Evolutionary conservation across 148 eudicot species (phyloP).

Genomic region (Vaccinium darrowii): DNA sequence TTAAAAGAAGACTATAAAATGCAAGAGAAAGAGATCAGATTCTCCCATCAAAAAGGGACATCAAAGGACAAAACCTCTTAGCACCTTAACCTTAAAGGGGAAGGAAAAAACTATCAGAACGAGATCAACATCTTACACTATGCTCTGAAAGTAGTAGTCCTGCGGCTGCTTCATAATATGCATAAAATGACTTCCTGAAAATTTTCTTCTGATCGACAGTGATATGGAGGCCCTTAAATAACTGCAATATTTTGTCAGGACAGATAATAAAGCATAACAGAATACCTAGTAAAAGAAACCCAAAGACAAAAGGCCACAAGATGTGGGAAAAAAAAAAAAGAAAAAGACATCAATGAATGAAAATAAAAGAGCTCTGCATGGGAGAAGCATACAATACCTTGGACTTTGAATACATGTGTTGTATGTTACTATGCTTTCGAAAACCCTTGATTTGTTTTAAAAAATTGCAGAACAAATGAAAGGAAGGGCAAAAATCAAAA

Average conservation of each 20-base stretch:
- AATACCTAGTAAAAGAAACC: constrained; percentile 1
- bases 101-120: neutral
- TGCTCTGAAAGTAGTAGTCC: constrained; percentile 86
- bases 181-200: constrained; percentile 70
- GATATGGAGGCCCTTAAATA: constrained; percentile 70
- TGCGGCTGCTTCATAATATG: constrained; percentile 74
- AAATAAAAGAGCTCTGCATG: neutral
- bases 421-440: constrained; percentile 8
- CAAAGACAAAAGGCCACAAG: constrained; percentile 1
- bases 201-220: constrained; percentile 81
- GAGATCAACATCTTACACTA: constrained; percentile 52
- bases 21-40: constrained; percentile 1
- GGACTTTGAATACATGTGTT: neutral
- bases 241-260: constrained; percentile 39
- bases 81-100: neutral
- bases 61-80: neutral
- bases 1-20: neutral
- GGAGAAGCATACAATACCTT: too few relatives aligned
- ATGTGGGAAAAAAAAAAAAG: neutral
- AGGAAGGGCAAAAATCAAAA: neutral
- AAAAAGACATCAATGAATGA: neutral
- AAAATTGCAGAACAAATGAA: neutral
- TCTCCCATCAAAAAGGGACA: constrained; percentile 9
- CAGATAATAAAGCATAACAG: neutral
- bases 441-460: neutral